phyloP scores from a whole-genome alignment of 495 filamentous ascomycete species.

The Trichoderma erinaceum region DNA sequence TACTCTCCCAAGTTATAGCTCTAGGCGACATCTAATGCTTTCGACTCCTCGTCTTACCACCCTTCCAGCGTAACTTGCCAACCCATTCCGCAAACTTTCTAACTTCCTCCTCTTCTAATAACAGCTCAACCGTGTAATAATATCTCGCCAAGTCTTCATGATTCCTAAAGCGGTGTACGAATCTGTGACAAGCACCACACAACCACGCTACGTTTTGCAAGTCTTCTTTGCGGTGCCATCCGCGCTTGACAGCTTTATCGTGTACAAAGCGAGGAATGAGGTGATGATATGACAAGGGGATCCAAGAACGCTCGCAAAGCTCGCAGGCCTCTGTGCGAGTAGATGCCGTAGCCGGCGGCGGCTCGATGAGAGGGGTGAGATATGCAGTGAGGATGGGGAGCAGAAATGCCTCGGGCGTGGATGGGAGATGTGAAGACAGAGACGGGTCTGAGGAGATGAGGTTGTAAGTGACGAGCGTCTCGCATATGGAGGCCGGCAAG shows the following conservation, averaged over 20 bases:
- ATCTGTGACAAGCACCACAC: conserved; percentile 80
- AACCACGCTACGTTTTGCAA: conserved; percentile 82
- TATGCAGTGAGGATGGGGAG: conserved; percentile 55
- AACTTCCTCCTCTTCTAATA: conserved; percentile 68
- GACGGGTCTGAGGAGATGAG: conserved; percentile 39
- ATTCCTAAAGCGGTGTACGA: conserved; percentile 68
- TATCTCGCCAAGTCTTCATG: conserved; percentile 76
- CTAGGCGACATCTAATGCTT: neutral
- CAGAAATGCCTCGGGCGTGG: conserved; percentile 45
- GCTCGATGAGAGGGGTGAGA: conserved; percentile 44
- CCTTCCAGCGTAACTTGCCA: conserved; percentile 58
- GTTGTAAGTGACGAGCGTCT: conserved; percentile 58
- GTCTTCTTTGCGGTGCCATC: conserved; percentile 72
- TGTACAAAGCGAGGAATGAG: conserved; percentile 72
- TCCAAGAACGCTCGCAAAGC: conserved; percentile 72
- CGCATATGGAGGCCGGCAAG: conserved; percentile 44
- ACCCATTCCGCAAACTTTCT: conserved; percentile 63
- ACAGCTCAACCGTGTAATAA: conserved; percentile 64
- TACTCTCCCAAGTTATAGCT: neutral
- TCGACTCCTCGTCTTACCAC: neutral
- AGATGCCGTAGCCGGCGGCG: conserved; percentile 54
- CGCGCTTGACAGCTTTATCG: conserved; percentile 69
- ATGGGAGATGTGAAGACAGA: conserved; percentile 22
- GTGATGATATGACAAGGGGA: conserved; percentile 78
- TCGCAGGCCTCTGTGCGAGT: conserved; percentile 61